Evolutionary conservation across 192 early-diverging fungal genomes (phyloP).

Genomic region (Backusella macrospora): DNA sequence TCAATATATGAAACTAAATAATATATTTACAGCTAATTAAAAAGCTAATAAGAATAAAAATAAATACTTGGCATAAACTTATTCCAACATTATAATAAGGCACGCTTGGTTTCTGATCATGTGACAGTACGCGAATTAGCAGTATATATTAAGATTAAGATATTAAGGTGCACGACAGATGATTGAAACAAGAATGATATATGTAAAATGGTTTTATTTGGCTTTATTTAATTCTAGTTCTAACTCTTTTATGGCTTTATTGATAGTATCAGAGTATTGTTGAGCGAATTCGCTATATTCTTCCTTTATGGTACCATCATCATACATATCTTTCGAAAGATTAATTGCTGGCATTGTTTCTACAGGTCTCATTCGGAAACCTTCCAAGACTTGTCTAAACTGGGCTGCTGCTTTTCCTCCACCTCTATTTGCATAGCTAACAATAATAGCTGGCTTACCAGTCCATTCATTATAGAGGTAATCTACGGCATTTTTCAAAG

Average conservation of each 20-base stretch:
- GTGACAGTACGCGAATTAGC: no score
- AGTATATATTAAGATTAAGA: no score
- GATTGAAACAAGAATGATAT: background rate
- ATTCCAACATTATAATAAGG: no score
- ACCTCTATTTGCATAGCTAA: constrained; percentile 7
- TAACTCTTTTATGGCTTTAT: background rate
- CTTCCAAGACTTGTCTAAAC: constrained; percentile 3
- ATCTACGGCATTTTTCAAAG: constrained; percentile 3
- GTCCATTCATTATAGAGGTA: constrained; percentile 15
- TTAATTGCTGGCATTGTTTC: constrained; percentile 4
- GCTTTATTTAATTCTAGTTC: background rate
- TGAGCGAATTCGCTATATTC: background rate
- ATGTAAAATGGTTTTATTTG: background rate
- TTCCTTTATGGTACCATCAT: background rate
- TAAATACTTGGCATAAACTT: no score
- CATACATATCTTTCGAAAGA: constrained; percentile 9
- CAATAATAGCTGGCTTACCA: constrained; percentile 6
- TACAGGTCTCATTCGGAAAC: background rate
- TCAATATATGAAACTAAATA: no score
- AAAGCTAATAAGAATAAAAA: no score
- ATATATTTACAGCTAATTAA: no score
- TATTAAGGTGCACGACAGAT: background rate
- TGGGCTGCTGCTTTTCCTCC: background rate
- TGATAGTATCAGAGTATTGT: background rate
- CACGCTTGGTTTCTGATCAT: no score